Evolutionary conservation across 2,329 filamentous ascomycete genomes (phyloP), one percentile per base, ranked within the genome.

Genomic region (Exophiala sideris): DNA sequence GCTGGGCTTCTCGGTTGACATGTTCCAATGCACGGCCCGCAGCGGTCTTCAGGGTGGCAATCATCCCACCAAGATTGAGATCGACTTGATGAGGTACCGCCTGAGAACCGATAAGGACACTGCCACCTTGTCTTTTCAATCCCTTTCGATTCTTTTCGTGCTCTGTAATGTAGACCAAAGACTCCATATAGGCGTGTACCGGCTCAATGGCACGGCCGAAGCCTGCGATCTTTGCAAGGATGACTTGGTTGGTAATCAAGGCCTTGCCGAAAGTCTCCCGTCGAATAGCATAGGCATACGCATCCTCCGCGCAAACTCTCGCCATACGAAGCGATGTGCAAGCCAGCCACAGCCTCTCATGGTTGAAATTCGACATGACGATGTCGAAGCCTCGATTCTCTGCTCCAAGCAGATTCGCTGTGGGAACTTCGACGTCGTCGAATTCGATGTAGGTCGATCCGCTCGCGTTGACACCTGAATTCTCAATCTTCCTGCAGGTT

Each of bases 401-500:
- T 21, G 16, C n/a, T 8, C 41, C 41, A 11, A 44, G n/a, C 20
- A 49, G 47, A 4, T 49, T 49, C 18, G 36, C 34, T 4, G 42
- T 24, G 16, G 47, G 47, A 9, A 49, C 47, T 9, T 42, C 35
- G 47, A 51, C 48, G 18, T 51, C 92, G 73, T 99, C 94, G 66
- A 99, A 95, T 16, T 57, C 49, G 44, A 60, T 60, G 46, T 54
- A 60, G 8, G 58, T 59, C 9, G 80, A 89, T 76, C 89, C 95
- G 76, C 89, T 95, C 52, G 94, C 94, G 68, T 83, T 87, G 76
- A 99, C 97, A 55, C 94, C 94, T 46, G 97, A 85, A 79, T 99
- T 99, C 86, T 99, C 94, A 80, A 97, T 97, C 83, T 97, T 99
- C 39, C 91, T 90, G 68, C 97, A 94, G 54, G 83, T 86, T 78